Percentiles rank a stretch among this genome's conserved stretches.
These are phyloP conservation scores for Miamiensis avidus DNA, from an alignment of 169 alveolate species.

Conservation along the genomic window DNA sequence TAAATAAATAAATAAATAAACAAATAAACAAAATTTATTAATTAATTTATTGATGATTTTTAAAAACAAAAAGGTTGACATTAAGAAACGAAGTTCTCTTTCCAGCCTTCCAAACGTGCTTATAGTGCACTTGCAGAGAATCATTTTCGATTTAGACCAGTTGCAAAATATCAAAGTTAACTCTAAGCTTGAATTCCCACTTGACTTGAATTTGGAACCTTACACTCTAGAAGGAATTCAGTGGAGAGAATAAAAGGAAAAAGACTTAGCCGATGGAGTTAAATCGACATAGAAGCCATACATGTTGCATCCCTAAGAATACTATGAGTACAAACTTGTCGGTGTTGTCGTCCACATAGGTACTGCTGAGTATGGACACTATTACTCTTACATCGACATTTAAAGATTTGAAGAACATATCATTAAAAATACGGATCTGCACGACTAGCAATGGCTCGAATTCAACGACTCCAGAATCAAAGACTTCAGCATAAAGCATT, in stretches of 20 bases:
- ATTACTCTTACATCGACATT: conserved; percentile 75
- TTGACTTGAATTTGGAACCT: conserved; percentile 61
- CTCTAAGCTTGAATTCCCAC: conserved; percentile 84
- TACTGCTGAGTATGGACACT: conserved; percentile 89
- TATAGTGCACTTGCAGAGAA: conserved; percentile 79
- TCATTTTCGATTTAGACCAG: conserved; percentile 76
- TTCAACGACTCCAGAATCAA: conserved; percentile 70
- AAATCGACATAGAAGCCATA: neutral
- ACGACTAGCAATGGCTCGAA: conserved; percentile 59
- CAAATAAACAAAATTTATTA: neutral
- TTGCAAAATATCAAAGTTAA: conserved; percentile 76
- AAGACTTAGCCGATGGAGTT: conserved; percentile 6
- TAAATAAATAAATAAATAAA: too few species aligned
- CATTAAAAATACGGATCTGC: conserved; percentile 1
- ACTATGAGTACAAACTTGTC: conserved; percentile 73
- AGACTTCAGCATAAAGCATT: conserved; percentile 60
- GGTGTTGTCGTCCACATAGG: conserved; percentile 89
- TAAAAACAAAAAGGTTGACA: conserved; percentile 47
- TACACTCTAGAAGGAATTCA: conserved; percentile 71
- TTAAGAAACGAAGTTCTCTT: conserved; percentile 62
- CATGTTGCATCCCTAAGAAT: neutral
- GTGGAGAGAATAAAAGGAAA: conserved; percentile 12
- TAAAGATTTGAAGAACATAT: conserved; percentile 60
- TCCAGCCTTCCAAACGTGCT: conserved; percentile 78
- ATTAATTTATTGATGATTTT: too few species aligned